Percentiles rank a stretch among this genome's conserved stretches.
Evolutionary conservation across 2,329 filamentous ascomycete genomes (phyloP).

Genomic region (Penicillium sp.): DNA sequence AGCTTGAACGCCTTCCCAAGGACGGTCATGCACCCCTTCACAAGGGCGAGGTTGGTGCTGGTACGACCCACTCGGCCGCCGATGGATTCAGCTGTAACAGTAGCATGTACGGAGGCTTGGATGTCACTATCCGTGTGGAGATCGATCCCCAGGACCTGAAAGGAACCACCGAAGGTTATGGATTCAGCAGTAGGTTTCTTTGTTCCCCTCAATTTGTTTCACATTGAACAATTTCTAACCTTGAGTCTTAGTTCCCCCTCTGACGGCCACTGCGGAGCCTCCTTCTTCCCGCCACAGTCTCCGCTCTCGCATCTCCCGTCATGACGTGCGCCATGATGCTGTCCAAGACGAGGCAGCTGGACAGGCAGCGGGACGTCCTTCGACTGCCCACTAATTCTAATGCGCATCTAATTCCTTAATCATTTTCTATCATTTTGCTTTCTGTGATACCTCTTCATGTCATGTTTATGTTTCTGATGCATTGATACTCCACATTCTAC

Average conservation of each 20-base stretch:
- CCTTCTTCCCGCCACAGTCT: slow-evolving; percentile 17
- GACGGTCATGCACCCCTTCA: slow-evolving; percentile 73
- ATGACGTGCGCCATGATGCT: slow-evolving; percentile 1
- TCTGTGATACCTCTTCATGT: background rate
- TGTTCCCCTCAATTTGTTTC: background rate
- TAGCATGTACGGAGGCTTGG: slow-evolving; percentile 43
- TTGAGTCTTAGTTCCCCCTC: slow-evolving; percentile 15
- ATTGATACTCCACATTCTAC: background rate
- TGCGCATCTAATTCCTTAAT: background rate
- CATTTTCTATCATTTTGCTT: slow-evolving; percentile 10
- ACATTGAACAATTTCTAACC: background rate
- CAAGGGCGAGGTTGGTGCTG: slow-evolving; percentile 73
- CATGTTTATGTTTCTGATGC: background rate
- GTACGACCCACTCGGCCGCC: slow-evolving; percentile 75
- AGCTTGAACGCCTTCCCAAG: slow-evolving; percentile 43
- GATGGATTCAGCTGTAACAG: slow-evolving; percentile 42
- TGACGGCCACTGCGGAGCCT: slow-evolving; percentile 20
- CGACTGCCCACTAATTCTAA: slow-evolving; percentile 21
- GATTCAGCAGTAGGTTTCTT: slow-evolving; percentile 46
- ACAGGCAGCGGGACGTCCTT: slow-evolving; percentile 16
- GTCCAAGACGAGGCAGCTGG: slow-evolving; percentile 1
- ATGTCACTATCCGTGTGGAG: slow-evolving; percentile 48
- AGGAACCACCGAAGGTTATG: slow-evolving; percentile 49
- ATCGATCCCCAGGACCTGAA: slow-evolving; percentile 44
- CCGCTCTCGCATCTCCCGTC: slow-evolving; percentile 20